These are phyloP conservation scores for Fusarium subglutinans DNA, from an alignment of 2,329 filamentous ascomycete species.

Conservation along the genomic window DNA sequence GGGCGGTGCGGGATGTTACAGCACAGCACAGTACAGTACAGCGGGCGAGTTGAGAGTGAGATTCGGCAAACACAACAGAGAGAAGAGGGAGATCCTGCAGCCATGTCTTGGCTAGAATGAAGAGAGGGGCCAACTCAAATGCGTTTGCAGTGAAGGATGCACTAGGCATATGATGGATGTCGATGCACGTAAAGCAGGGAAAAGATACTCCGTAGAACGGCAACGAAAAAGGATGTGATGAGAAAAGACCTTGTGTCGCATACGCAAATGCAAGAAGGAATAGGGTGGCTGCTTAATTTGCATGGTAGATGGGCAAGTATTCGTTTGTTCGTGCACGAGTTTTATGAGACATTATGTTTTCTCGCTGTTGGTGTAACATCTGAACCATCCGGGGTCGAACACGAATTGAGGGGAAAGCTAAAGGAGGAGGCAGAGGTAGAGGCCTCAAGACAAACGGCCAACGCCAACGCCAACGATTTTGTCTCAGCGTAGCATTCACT, in stretches of 20 bases:
- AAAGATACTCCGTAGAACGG: neutral
- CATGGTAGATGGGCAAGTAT: neutral
- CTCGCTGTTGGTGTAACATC: constrained; percentile 7
- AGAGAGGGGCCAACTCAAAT: neutral
- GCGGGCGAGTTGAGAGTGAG: neutral
- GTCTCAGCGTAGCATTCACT: neutral
- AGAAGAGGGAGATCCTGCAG: constrained; percentile 30
- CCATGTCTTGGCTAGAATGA: neutral
- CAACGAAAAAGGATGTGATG: constrained; percentile 8
- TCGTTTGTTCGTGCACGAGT: neutral
- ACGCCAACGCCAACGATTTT: neutral
- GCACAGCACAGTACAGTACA: neutral
- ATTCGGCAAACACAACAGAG: neutral
- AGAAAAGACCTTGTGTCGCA: neutral
- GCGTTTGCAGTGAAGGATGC: neutral
- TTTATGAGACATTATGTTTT: constrained; percentile 34
- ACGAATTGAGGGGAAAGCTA: constrained; percentile 11
- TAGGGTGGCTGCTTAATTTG: neutral
- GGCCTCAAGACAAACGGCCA: constrained; percentile 10
- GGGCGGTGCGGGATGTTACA: neutral
- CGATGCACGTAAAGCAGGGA: neutral
- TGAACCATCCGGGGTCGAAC: neutral
- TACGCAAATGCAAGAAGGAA: neutral
- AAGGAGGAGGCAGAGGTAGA: neutral
- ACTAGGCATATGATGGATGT: neutral